These are phyloP conservation scores for Mycena latifolia DNA, from an alignment of 768 basidiomycete species.

Conservation along the genomic window DNA sequence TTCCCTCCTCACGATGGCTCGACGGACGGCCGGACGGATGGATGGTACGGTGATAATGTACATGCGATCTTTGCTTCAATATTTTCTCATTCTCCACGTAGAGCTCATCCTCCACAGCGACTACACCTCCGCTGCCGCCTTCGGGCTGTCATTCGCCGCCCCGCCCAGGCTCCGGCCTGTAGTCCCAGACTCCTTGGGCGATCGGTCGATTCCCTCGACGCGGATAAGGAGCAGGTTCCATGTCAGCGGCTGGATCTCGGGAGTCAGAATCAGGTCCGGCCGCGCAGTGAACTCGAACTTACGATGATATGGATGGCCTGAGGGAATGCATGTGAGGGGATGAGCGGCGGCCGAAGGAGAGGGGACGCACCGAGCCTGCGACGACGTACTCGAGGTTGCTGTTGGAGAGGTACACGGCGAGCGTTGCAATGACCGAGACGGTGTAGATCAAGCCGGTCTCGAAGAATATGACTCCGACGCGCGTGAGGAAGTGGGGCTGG, in stretches of 20 bases:
- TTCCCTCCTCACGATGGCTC: no score
- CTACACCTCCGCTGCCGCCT: neutral
- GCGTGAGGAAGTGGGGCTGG: constrained; percentile 8
- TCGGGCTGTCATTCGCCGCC: neutral
- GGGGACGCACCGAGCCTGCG: constrained; percentile 9
- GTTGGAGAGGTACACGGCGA: constrained; percentile 13
- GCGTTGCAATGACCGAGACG: constrained; percentile 14
- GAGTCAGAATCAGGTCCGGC: no score
- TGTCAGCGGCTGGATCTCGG: constrained; percentile 19
- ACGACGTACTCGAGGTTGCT: constrained; percentile 23
- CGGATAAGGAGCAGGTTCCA: constrained; percentile 28
- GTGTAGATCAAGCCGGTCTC: constrained; percentile 28
- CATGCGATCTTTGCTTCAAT: no score
- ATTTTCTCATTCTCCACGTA: no score
- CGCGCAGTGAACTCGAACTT: neutral
- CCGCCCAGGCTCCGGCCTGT: neutral
- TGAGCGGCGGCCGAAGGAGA: no score
- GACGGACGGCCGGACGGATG: no score
- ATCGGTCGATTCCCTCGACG: constrained; percentile 3
- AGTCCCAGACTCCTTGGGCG: neutral
- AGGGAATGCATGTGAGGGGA: neutral
- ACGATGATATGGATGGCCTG: constrained; percentile 23
- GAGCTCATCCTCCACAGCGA: no score
- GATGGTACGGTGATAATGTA: no score
- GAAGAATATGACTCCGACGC: constrained; percentile 16